Conservation (phyloP, 2,329 filamentous ascomycete species). For the Stachybotrys elegans region DNA sequence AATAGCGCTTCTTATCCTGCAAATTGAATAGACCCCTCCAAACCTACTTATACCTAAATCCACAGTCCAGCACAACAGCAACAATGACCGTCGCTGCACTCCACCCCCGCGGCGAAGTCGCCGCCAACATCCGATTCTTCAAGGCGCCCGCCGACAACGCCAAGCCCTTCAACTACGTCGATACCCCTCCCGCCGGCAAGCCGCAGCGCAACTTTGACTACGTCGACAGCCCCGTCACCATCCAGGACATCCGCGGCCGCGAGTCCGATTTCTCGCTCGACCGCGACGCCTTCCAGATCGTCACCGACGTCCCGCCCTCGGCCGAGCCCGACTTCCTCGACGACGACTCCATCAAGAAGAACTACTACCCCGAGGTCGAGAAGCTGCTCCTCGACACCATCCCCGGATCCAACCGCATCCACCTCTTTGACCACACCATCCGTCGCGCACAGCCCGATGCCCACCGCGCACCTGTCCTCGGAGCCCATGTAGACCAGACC, state of each 20-base stretch:
- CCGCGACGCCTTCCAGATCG: slow-evolving; percentile 67
- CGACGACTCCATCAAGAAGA: slow-evolving; percentile 60
- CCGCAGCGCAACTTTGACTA: slow-evolving; percentile 62
- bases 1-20: no score
- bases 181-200: slow-evolving; percentile 53
- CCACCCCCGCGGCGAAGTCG: slow-evolving; percentile 56
- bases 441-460: slow-evolving; percentile 59
- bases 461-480: slow-evolving; percentile 61
- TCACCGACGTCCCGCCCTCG: slow-evolving; percentile 52
- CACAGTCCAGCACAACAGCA: slow-evolving; percentile 3
- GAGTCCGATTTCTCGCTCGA: slow-evolving; percentile 65
- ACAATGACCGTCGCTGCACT: slow-evolving; percentile 34
- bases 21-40: no score
- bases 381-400: slow-evolving; percentile 62
- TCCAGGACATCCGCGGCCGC: slow-evolving; percentile 69
- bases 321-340: slow-evolving; percentile 52
- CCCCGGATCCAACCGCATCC: slow-evolving; percentile 59
- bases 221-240: slow-evolving; percentile 42
- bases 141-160: slow-evolving; percentile 53
- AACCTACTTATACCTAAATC: neutral
- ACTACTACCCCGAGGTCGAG: slow-evolving; percentile 86
- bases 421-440: slow-evolving; percentile 86
- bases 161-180: slow-evolving; percentile 62
- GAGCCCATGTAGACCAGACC: slow-evolving; percentile 83
- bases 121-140: slow-evolving; percentile 62